Evolutionary conservation across 2,329 filamentous ascomycete genomes (phyloP).

Genomic region (Phyllosticta citrichinensis): DNA sequence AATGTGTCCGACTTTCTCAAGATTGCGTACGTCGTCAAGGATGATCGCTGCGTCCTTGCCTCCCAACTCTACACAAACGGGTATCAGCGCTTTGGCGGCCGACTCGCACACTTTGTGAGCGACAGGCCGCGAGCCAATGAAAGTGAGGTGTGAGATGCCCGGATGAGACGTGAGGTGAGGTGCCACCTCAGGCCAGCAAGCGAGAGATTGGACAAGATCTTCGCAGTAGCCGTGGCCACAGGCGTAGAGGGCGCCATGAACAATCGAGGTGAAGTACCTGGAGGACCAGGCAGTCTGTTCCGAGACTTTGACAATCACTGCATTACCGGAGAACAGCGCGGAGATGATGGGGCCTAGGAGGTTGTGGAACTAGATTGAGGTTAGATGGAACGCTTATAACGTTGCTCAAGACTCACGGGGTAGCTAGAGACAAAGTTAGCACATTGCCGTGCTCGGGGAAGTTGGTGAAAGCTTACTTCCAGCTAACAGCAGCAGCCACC

Average conservation of each 20-base stretch:
- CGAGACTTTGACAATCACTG: slow-evolving; percentile 84
- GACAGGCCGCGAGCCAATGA: slow-evolving; percentile 83
- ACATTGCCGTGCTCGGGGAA: not conserved
- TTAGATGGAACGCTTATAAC: not conserved
- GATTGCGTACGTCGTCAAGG: slow-evolving; percentile 62
- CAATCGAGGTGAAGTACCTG: slow-evolving; percentile 69
- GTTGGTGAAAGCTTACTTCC: slow-evolving; percentile 60
- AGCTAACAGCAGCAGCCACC: slow-evolving; percentile 84
- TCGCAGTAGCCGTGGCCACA: slow-evolving; percentile 81
- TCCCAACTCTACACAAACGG: slow-evolving; percentile 81
- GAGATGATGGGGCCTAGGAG: slow-evolving; percentile 84
- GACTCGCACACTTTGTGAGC: slow-evolving; percentile 81
- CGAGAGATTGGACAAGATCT: slow-evolving; percentile 70
- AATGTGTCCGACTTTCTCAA: slow-evolving; percentile 67
- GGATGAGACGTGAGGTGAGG: slow-evolving; percentile 76
- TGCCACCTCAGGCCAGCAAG: slow-evolving; percentile 81
- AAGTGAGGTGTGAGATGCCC: slow-evolving; percentile 78
- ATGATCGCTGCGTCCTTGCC: slow-evolving; percentile 91
- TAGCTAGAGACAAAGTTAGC: slow-evolving; percentile 25
- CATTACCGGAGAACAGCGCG: slow-evolving; percentile 83
- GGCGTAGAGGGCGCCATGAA: slow-evolving; percentile 64
- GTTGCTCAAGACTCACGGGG: slow-evolving; percentile 25
- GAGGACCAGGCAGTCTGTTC: slow-evolving; percentile 95
- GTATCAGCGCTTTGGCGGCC: slow-evolving; percentile 76
- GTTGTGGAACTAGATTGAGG: slow-evolving; percentile 70